phyloP scores from a whole-genome alignment of 768 basidiomycete genomes.

The Cyathus striatus region DNA sequence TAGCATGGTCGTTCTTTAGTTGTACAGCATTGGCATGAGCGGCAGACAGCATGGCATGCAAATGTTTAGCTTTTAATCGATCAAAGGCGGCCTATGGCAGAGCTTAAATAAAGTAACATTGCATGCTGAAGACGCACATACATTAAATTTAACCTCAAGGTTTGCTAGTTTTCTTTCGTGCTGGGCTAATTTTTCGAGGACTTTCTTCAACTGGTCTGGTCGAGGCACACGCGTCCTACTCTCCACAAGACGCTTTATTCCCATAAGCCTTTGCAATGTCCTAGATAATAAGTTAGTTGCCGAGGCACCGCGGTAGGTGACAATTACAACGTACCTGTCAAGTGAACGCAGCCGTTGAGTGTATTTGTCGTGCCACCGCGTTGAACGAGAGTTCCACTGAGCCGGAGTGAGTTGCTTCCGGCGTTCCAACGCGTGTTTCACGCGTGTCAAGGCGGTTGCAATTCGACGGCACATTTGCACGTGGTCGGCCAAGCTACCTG shows the following conservation, averaged over 20 bases:
- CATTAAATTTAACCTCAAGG: constrained; percentile 30
- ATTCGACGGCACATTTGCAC: too few species aligned
- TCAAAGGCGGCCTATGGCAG: constrained; percentile 22
- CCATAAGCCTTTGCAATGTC: constrained; percentile 22
- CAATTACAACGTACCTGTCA: constrained; percentile 19
- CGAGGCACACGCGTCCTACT: constrained; percentile 18
- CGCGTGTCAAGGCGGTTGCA: constrained; percentile 18
- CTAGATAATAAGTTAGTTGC: constrained; percentile 11
- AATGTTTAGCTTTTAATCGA: constrained; percentile 25
- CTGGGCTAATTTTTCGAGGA: constrained; percentile 28
- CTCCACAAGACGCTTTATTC: constrained; percentile 20
- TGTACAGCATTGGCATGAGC: constrained; percentile 15
- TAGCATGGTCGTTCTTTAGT: constrained; percentile 11
- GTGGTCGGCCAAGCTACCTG: too few species aligned
- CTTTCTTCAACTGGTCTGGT: constrained; percentile 14
- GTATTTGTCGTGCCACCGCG: constrained; percentile 27
- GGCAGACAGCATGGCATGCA: constrained; percentile 23
- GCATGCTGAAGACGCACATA: constrained; percentile 9
- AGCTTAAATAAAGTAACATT: neutral
- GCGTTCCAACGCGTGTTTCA: constrained; percentile 16
- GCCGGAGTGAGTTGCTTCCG: constrained; percentile 22
- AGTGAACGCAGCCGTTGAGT: constrained; percentile 25
- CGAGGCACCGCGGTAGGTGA: neutral
- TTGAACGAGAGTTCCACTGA: constrained; percentile 25
- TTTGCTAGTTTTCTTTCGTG: constrained; percentile 33